phyloP scores from a whole-genome alignment of 257 asterid species.

The Salvia splendens region DNA sequence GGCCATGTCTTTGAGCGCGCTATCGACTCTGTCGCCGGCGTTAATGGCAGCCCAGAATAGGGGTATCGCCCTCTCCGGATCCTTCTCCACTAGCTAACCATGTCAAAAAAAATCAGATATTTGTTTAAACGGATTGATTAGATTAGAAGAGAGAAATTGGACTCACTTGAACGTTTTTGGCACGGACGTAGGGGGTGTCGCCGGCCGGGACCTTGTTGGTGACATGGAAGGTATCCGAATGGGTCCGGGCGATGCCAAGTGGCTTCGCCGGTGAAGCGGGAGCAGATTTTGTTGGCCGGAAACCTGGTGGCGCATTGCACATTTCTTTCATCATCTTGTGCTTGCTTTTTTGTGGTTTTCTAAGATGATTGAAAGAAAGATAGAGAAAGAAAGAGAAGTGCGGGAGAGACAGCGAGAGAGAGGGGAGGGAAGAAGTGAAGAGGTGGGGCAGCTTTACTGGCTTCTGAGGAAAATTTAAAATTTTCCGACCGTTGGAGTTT shows the following conservation, averaged over 20 bases:
- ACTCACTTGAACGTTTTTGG: slow-evolving; percentile 91
- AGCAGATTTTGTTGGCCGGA: slow-evolving; percentile 87
- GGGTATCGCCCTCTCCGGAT: slow-evolving; percentile 92
- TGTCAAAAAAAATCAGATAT: not conserved
- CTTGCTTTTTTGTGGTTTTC: not conserved
- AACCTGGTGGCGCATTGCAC: slow-evolving; percentile 92
- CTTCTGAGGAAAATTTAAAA: slow-evolving; percentile 35
- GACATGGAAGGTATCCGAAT: slow-evolving; percentile 72
- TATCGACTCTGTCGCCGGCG: slow-evolving; percentile 97
- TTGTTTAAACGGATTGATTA: not conserved
- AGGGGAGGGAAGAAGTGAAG: slow-evolving; percentile 13
- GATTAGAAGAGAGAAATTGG: not conserved
- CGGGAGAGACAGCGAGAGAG: slow-evolving; percentile 7
- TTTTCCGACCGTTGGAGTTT: slow-evolving; percentile 62
- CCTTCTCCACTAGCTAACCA: slow-evolving; percentile 83
- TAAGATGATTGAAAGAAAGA: slow-evolving; percentile 17
- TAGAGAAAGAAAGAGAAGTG: not conserved
- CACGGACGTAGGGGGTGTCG: slow-evolving; percentile 86
- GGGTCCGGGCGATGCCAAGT: slow-evolving; percentile 67
- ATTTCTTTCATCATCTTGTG: slow-evolving; percentile 72
- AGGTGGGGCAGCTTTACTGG: slow-evolving; percentile 38
- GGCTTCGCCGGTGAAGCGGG: slow-evolving; percentile 95
- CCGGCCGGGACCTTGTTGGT: slow-evolving; percentile 94
- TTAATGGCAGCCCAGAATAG: slow-evolving; percentile 97
- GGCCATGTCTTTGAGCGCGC: slow-evolving; percentile 98